phyloP scores from a whole-genome alignment of 2,329 filamentous ascomycete species.

The Trichoderma lentiforme region DNA sequence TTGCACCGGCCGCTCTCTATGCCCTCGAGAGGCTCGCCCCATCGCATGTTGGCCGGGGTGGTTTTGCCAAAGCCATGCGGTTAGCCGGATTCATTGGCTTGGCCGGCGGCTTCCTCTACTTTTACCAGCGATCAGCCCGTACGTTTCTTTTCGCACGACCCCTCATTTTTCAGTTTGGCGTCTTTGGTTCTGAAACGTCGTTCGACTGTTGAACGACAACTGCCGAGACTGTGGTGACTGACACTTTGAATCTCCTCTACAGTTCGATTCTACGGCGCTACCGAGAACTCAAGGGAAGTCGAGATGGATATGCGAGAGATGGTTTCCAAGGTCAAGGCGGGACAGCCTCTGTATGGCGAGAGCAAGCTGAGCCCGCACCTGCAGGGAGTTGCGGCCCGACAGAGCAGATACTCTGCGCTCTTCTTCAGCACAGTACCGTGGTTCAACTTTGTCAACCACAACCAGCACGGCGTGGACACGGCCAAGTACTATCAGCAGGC shows the following conservation, averaged over 20 bases:
- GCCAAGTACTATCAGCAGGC: slow-evolving; percentile 98
- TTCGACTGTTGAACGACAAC: background rate
- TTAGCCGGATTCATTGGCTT: slow-evolving; percentile 69
- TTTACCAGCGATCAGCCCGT: slow-evolving; percentile 83
- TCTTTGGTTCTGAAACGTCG: background rate
- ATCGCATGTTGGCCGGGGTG: slow-evolving; percentile 77
- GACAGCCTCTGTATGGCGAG: slow-evolving; percentile 83
- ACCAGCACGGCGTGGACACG: slow-evolving; percentile 92
- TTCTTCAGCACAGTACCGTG: slow-evolving; percentile 85
- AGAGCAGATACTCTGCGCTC: slow-evolving; percentile 85
- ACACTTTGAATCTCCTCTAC: background rate
- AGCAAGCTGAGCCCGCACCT: slow-evolving; percentile 78
- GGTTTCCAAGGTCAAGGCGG: slow-evolving; percentile 92
- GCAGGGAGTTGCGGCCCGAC: slow-evolving; percentile 87
- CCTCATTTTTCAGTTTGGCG: background rate
- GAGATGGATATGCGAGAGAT: slow-evolving; percentile 98
- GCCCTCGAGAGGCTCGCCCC: slow-evolving; percentile 82
- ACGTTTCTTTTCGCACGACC: slow-evolving; percentile 38
- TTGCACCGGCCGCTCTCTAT: slow-evolving; percentile 70
- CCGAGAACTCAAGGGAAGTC: slow-evolving; percentile 85
- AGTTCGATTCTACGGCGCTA: slow-evolving; percentile 96
- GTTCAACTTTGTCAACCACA: slow-evolving; percentile 99
- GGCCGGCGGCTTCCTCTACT: slow-evolving; percentile 75
- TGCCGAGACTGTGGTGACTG: background rate
- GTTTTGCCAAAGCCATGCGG: slow-evolving; percentile 80